Conservation (phyloP, 495 filamentous ascomycete genomes). For the Penicillium robsamsonii region DNA sequence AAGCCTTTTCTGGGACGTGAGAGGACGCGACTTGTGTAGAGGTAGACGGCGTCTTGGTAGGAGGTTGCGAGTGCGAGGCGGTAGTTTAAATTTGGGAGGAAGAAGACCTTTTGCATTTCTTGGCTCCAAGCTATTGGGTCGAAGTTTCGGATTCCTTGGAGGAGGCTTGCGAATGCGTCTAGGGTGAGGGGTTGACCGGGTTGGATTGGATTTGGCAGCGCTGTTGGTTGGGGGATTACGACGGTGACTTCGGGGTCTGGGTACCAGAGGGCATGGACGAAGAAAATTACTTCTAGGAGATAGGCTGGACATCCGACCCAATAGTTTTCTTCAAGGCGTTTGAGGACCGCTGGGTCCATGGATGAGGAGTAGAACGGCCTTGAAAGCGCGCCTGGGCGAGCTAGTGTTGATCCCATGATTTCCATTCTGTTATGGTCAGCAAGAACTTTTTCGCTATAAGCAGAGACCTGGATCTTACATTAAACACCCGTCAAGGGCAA, state of each 20-base stretch:
- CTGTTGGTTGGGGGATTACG: slow-evolving; percentile 29
- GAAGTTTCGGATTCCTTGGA: slow-evolving; percentile 46
- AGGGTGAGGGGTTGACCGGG: slow-evolving; percentile 30
- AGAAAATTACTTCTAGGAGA: slow-evolving; percentile 48
- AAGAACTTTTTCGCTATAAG: background rate
- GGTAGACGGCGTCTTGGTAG: slow-evolving; percentile 47
- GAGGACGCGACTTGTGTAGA: slow-evolving; percentile 46
- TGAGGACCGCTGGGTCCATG: slow-evolving; percentile 42
- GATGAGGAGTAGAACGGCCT: slow-evolving; percentile 43
- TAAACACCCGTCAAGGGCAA: slow-evolving; percentile 44
- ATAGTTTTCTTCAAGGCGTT: slow-evolving; percentile 47
- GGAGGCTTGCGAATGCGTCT: slow-evolving; percentile 36
- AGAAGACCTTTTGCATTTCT: slow-evolving; percentile 41
- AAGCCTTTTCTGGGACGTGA: slow-evolving; percentile 34
- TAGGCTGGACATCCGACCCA: slow-evolving; percentile 51
- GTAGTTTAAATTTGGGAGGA: slow-evolving; percentile 36
- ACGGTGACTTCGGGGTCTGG: slow-evolving; percentile 27
- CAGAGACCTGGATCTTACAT: slow-evolving; percentile 28
- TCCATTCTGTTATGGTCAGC: slow-evolving; percentile 34
- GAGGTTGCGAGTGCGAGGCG: slow-evolving; percentile 43
- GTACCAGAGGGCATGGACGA: slow-evolving; percentile 45
- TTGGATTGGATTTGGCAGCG: slow-evolving; percentile 28
- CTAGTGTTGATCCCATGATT: slow-evolving; percentile 51
- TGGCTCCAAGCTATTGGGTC: slow-evolving; percentile 44
- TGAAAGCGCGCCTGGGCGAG: slow-evolving; percentile 43